Conservation (phyloP, 1,284 basidiomycete species). For the Mycena citricolor region DNA sequence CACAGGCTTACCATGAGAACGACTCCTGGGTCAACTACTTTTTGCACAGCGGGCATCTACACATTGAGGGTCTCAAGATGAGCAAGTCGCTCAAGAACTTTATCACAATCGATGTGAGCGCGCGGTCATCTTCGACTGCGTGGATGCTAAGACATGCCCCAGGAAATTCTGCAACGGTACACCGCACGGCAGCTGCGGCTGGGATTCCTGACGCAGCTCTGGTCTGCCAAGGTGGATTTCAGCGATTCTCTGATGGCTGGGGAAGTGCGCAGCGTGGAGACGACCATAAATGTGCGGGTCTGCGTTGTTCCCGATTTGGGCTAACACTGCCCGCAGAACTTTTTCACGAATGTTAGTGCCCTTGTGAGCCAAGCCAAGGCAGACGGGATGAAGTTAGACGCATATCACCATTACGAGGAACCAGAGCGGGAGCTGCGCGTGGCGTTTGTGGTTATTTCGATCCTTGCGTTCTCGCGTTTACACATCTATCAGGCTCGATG, state of each 20-base stretch:
- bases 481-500: constrained; percentile 56
- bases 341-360: constrained; percentile 88
- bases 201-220: constrained; percentile 89
- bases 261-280: constrained; percentile 88
- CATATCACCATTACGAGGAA: constrained; percentile 61
- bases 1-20: constrained; percentile 89
- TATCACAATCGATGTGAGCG: constrained; percentile 90
- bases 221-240: constrained; percentile 95
- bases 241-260: constrained; percentile 86
- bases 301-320: constrained; percentile 6
- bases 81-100: constrained; percentile 99
- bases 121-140: constrained; percentile 2
- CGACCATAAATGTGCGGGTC: constrained; percentile 77
- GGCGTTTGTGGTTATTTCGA: constrained; percentile 43
- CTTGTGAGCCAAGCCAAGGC: constrained; percentile 58
- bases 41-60: constrained; percentile 96
- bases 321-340: constrained; percentile 66
- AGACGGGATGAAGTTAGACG: constrained; percentile 51
- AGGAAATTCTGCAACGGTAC: constrained; percentile 91
- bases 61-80: constrained; percentile 99
- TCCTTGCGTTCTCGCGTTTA: constrained; percentile 18
- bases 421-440: constrained; percentile 66
- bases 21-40: constrained; percentile 99
- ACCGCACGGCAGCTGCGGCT: constrained; percentile 91
- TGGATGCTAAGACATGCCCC: constrained; percentile 15